phyloP scores from a whole-genome alignment of 345 rosid genomes.

The Kandelia obovata region DNA sequence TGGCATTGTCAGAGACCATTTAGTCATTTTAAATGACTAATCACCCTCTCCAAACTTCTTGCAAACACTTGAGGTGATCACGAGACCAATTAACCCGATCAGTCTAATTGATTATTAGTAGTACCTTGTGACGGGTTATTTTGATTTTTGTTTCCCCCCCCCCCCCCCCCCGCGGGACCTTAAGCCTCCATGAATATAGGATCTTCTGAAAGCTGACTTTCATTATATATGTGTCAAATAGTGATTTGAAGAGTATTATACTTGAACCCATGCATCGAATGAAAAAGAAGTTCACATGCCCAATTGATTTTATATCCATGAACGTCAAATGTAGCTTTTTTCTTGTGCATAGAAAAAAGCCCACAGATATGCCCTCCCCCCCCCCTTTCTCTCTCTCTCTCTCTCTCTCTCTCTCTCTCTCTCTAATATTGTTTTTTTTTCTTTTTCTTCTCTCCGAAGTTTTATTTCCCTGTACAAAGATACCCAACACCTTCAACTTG shows the following conservation, averaged over 20 bases:
- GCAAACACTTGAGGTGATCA: too few species aligned
- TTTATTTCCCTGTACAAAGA: slow-evolving; percentile 21
- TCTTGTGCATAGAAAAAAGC: slow-evolving; percentile 38
- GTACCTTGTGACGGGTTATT: too few species aligned
- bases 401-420: slow-evolving; percentile 11
- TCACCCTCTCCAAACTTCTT: too few species aligned
- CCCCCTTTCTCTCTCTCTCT: too few species aligned
- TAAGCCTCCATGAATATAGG: slow-evolving; percentile 1
- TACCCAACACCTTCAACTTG: slow-evolving; percentile 41
- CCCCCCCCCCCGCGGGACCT: too few species aligned
- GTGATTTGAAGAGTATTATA: too few species aligned
- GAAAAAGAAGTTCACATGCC: background rate
- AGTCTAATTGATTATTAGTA: too few species aligned
- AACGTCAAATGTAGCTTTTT: slow-evolving; percentile 39
- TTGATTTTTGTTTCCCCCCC: too few species aligned
- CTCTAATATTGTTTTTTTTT: background rate
- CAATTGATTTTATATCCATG: slow-evolving; percentile 31
- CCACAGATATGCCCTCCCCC: slow-evolving; percentile 18
- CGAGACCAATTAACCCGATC: too few species aligned
- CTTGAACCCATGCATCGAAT: too few species aligned
- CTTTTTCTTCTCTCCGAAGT: slow-evolving; percentile 35
- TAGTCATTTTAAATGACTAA: too few species aligned
- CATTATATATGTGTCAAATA: slow-evolving; percentile 1
- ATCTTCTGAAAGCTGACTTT: slow-evolving; percentile 18
- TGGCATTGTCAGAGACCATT: too few species aligned